Base-by-base conservation (phyloP, 1,139 yeast species). In the Suhomyces choctaworum region DNA sequence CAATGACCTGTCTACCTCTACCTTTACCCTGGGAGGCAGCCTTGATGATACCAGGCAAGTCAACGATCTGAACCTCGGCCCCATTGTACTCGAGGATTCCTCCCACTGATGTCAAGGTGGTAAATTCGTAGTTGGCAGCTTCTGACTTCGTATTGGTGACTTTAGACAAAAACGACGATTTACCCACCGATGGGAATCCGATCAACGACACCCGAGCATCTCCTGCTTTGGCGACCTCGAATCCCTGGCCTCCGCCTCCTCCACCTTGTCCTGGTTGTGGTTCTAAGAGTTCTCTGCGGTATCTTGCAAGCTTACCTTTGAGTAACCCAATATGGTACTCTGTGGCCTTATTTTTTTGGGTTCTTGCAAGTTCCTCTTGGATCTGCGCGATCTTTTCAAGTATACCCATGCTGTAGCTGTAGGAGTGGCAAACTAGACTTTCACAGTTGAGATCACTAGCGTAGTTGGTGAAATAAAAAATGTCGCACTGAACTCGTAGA, bases 11-110 rank as follows among this genome's bases (percentile, higher is more conserved):
- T 51, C 96, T 75, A 42, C 98, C 98, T 62, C 98, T 79, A 52
- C 98, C 98, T 60, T 90, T 89, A 53, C 98, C 98, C 56, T 87
- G 96, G 19, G 95, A 75, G 10, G 98, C 98, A 26, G 97, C 97
- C 57, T 87, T 88, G 42, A 92, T 92, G 51, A 92, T 92, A 60
- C 98, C 98, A 0, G 98, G 98, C 42, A 92, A 68, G 75, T 92
- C 98, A 12, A 92, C 90, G 50, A 92, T 83, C 63, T 92, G 98
- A 40, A 92, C 89, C 54, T 90, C 97, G 0, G 98, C 96, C 25
- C 97, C 97, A 56, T 89, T 89, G 56, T 90, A 88, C 56, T 89
- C 92, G 50, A 92, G 70, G 12, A 90, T 92, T 32, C 97, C 97
- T 0, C 97, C 97, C 17, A 92, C 97, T 0, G 97, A 88, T 0